phyloP scores from a whole-genome alignment of 306 rosid species.

The Ammopiptanthus mongolicus region DNA sequence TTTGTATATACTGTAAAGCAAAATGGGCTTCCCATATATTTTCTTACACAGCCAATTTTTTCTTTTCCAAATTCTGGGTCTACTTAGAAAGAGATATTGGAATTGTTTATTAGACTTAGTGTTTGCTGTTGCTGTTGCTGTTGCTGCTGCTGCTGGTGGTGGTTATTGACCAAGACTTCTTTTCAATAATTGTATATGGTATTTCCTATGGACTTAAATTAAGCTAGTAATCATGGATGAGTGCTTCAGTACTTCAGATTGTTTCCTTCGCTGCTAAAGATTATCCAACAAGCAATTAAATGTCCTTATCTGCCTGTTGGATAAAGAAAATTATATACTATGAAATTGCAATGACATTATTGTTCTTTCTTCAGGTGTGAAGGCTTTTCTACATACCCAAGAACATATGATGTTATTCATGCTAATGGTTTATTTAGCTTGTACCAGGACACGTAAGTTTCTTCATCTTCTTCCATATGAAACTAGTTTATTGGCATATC shows the following conservation, averaged over 20 bases:
- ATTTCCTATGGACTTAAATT: not conserved
- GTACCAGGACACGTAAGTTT: slow-evolving; percentile 68
- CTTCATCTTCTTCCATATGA: slow-evolving; percentile 20
- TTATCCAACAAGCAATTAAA: not conserved
- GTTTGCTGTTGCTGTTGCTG: not conserved
- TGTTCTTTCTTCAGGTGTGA: slow-evolving; percentile 75
- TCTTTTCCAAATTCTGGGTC: not conserved
- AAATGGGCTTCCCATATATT: not conserved
- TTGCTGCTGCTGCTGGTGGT: not conserved
- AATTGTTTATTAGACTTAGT: not conserved
- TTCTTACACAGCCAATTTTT: not conserved
- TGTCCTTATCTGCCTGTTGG: slow-evolving; percentile 1
- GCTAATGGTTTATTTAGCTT: slow-evolving; percentile 73
- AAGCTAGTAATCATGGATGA: not conserved
- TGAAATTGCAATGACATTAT: not conserved
- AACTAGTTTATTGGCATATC: not conserved
- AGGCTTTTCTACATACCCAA: slow-evolving; percentile 98
- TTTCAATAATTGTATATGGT: not conserved
- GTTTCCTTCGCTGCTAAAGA: not conserved
- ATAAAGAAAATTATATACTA: not conserved
- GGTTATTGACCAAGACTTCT: not conserved
- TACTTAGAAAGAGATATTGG: not conserved
- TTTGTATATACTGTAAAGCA: not conserved
- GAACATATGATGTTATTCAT: slow-evolving; percentile 92
- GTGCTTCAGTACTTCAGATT: not conserved